These are phyloP conservation scores for Neofusicoccum ribis DNA, from an alignment of 2,329 filamentous ascomycete genomes.

Conservation along the genomic window DNA sequence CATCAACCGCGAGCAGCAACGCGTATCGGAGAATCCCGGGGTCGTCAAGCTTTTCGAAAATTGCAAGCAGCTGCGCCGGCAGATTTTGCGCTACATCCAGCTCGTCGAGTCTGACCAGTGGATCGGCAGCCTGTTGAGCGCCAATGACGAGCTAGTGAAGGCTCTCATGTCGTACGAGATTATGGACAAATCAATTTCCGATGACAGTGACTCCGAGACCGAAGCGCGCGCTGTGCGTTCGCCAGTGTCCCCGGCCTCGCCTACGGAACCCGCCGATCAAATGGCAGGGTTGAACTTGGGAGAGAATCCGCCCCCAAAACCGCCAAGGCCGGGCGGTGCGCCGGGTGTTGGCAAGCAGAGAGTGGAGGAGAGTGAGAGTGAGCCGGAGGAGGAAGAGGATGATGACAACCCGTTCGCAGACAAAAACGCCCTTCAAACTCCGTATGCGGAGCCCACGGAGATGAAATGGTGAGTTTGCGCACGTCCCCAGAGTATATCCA, in stretches of 20 bases:
- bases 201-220: conserved; percentile 65
- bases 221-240: conserved; percentile 39
- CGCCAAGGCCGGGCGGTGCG: conserved; percentile 48
- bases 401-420: conserved; percentile 89
- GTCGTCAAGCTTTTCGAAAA: conserved; percentile 77
- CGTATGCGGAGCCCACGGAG: conserved; percentile 42
- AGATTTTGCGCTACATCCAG: conserved; percentile 89
- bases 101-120: conserved; percentile 85
- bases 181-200: conserved; percentile 80
- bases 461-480: conserved; percentile 21
- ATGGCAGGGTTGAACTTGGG: conserved; percentile 49
- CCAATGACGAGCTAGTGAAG: conserved; percentile 93
- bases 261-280: conserved; percentile 33
- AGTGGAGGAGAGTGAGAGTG: conserved; percentile 56
- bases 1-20: conserved; percentile 85
- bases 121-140: conserved; percentile 85
- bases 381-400: conserved; percentile 68
- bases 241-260: conserved; percentile 9
- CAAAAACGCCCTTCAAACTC: conserved; percentile 65
- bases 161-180: conserved; percentile 94
- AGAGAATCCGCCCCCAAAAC: conserved; percentile 47
- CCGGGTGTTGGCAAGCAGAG: conserved; percentile 36
- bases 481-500: too few species aligned
- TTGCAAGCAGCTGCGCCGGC: conserved; percentile 82
- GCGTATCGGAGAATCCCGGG: conserved; percentile 79